Evolutionary conservation across 768 basidiomycete species (phyloP), one percentile per base, ranked within the genome.

Genomic region (Mycena pura): DNA sequence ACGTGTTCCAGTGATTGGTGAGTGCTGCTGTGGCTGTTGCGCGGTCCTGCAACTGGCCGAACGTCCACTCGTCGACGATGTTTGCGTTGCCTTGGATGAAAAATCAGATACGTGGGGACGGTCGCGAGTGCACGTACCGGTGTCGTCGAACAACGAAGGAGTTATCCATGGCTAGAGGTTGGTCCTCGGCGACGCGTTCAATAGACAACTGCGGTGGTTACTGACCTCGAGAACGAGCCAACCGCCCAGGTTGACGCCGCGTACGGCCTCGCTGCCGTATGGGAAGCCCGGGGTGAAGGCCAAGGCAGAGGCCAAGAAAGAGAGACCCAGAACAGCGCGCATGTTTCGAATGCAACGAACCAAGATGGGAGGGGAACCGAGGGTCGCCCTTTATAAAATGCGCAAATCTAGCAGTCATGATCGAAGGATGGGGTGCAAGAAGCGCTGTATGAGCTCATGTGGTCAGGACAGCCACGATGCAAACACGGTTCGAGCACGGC

Each of bases 191-290:
- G 54, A 32, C n/a, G 49, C 24, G 24, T 24, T 21, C n/a, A 54
- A 47, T 32, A 8, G 40, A 29, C 29, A 52, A 41, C 6, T 57
- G 28, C 50, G 50, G 46, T 15, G 15, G 17, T 15, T 19, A 65
- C 68, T 31, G 58, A 84, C 80, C 73, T 82, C 81, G 24, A 79
- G 75, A 22, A 83, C 79, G 25, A 83, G 75, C 84, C 77, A 82
- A 54, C 82, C 82, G 27, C 92, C 93, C 25, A 95, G 82, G 75
- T 91, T 94, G 65, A 94, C 93, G 57, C 93, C 93, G 13, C 92
- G 86, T 46, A 94, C 86, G 67, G 87, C 89, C 75, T 85, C 62
- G 6, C 82, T 80, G 22, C 91, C 92, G 65, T 93, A 93, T 5
- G 90, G 81, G 68, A 93, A 93, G 49, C 85, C 83, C 21, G 81